Evolutionary conservation across 768 basidiomycete species (phyloP).

Genomic region (Russula olivacea): DNA sequence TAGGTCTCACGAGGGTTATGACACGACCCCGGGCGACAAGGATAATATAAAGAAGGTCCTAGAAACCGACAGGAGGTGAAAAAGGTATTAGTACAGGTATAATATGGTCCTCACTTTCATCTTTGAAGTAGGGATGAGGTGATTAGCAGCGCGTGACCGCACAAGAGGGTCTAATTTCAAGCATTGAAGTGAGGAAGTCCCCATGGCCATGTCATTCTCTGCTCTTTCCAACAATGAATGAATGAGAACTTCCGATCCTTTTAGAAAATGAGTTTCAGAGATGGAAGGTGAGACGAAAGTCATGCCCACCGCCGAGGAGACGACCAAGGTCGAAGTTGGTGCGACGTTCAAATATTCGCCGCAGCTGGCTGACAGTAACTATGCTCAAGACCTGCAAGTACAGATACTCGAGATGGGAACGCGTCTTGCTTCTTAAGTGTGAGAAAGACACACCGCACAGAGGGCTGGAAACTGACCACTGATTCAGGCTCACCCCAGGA

Average conservation of each 20-base stretch:
- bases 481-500: slow-evolving; percentile 96
- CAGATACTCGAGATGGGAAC: slow-evolving; percentile 90
- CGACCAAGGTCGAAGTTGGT: slow-evolving; percentile 88
- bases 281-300: not conserved
- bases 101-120: slow-evolving; percentile 51
- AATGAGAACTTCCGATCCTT: slow-evolving; percentile 81
- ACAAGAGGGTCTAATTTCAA: slow-evolving; percentile 64
- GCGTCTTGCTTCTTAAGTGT: slow-evolving; percentile 68
- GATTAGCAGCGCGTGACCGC: slow-evolving; percentile 71
- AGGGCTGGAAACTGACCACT: slow-evolving; percentile 56
- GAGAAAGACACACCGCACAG: slow-evolving; percentile 26
- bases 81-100: not conserved
- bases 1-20: slow-evolving; percentile 82
- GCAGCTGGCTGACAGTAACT: slow-evolving; percentile 78
- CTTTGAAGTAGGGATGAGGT: slow-evolving; percentile 73
- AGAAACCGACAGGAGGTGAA: slow-evolving; percentile 1
- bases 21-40: slow-evolving; percentile 74
- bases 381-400: slow-evolving; percentile 91
- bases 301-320: slow-evolving; percentile 49
- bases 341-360: slow-evolving; percentile 78
- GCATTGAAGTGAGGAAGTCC: slow-evolving; percentile 74
- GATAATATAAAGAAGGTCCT: slow-evolving; percentile 91
- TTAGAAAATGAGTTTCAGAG: not conserved
- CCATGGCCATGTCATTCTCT: slow-evolving; percentile 77
- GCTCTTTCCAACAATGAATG: slow-evolving; percentile 62